These are phyloP conservation scores for Trebouxiophyceae sp. DNA, from an alignment of 163 green algal genomes.

Conservation along the genomic window DNA sequence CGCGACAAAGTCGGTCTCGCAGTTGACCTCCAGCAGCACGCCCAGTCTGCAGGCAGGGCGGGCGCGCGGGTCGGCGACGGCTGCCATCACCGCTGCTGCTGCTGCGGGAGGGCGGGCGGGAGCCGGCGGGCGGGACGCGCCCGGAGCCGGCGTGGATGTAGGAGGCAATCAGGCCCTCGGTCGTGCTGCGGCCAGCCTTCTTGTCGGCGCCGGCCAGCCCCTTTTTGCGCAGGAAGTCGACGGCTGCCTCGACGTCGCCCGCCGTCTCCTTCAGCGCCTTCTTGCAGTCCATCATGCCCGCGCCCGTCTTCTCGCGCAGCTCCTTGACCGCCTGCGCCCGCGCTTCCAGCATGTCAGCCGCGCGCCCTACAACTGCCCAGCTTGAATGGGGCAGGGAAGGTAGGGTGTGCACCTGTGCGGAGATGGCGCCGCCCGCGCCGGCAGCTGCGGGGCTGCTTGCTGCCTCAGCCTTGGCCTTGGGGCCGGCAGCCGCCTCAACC, in stretches of 20 bases:
- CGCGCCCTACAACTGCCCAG: background rate
- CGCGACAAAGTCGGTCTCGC: conserved; percentile 95
- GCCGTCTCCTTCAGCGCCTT: conserved; percentile 78
- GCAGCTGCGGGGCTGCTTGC: background rate
- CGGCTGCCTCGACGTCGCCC: conserved; percentile 70
- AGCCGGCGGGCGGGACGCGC: conserved; percentile 1
- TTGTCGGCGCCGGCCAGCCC: conserved; percentile 85
- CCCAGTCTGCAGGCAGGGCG: too few relatives aligned
- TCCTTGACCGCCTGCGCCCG: conserved; percentile 50
- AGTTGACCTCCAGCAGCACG: conserved; percentile 92
- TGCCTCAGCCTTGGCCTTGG: background rate
- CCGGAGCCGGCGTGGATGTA: conserved; percentile 88
- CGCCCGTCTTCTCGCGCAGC: conserved; percentile 75
- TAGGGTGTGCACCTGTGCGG: background rate
- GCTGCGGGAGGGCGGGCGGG: too few relatives aligned
- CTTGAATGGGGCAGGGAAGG: background rate
- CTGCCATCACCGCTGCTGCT: too few relatives aligned
- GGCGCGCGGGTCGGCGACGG: too few relatives aligned
- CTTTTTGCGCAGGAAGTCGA: conserved; percentile 88
- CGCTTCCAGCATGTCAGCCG: background rate
- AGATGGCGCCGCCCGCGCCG: background rate
- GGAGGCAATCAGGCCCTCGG: conserved; percentile 70
- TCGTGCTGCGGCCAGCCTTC: conserved; percentile 79
- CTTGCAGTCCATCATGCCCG: conserved; percentile 99
- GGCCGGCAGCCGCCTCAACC: background rate